Conservation (phyloP, 1,284 basidiomycete genomes). For the Moesziomyces antarcticus region DNA sequence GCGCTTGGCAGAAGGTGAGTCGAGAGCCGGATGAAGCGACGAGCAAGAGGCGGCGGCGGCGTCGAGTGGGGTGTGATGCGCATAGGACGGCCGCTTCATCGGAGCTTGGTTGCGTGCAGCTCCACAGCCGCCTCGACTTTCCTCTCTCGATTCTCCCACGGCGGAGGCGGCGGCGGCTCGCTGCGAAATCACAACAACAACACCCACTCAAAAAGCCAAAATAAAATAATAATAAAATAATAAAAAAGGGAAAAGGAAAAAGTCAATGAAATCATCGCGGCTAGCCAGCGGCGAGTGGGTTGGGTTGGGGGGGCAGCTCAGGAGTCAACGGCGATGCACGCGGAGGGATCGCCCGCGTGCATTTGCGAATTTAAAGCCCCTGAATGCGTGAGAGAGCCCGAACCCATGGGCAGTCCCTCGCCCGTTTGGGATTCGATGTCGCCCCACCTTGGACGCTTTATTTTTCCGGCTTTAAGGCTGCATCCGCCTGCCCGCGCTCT, state of each 20-base stretch:
- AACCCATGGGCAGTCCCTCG: neutral
- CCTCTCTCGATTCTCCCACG: neutral
- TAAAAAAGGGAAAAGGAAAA: neutral
- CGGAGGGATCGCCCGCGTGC: neutral
- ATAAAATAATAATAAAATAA: constrained; percentile 3
- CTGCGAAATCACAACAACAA: neutral
- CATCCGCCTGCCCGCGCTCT: too few relatives aligned
- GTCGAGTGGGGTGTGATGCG: neutral
- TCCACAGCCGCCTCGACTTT: neutral
- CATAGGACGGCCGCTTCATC: neutral
- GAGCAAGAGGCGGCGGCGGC: neutral
- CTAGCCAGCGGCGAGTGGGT: too few relatives aligned
- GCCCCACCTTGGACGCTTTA: neutral
- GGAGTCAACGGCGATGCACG: neutral
- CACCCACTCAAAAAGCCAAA: neutral
- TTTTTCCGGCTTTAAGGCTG: neutral
- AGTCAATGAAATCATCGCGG: neutral
- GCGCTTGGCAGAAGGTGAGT: too few relatives aligned
- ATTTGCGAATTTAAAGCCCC: neutral
- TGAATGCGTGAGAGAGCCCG: neutral
- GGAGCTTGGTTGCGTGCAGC: neutral
- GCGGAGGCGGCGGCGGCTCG: too few relatives aligned
- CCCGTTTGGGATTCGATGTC: neutral
- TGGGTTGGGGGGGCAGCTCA: neutral
- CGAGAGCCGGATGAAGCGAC: neutral